Base-by-base conservation (phyloP, 2,329 filamentous ascomycete genomes). In the Rugonectria rugulosa region DNA sequence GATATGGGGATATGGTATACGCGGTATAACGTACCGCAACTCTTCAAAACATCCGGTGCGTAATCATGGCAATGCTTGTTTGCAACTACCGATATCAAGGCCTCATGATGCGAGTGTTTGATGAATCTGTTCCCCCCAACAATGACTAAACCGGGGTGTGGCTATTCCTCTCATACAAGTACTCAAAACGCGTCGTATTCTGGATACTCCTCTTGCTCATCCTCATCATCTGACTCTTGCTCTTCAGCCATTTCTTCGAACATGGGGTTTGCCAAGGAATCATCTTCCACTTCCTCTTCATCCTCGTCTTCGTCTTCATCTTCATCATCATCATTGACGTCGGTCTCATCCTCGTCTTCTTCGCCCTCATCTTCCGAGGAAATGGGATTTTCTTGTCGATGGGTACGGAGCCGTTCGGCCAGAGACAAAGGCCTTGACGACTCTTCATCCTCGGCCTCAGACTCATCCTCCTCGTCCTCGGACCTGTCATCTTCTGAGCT, bases 221-320 rank as follows among this genome's bases (percentile, higher is more conserved):
- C 51, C 1, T 69, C 65, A 2, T 59, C 65, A n/a, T 65, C 66
- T 7, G 65, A 67, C 2, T 70, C 69, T 2, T 68, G 67, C 26
- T 74, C 74, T 2, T 68, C 71, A 0, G 73, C 73, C 70, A 75
- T 72, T 15, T 61, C 60, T 38, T 68, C 63, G 6, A 75, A 56
- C 21, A 73, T 62, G 1, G 62, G 70, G 15, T 68, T 56, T 36
- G 59, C 60, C 23, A 57, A 64, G 1, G 19, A 17, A 36, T 63
- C 60, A 14, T 64, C 59, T 2, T 57, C 59, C 2, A 63, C 60
- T 2, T 38, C 44, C 0, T 60, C 60, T 2, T 62, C 59, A 2
- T 56, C 49, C 6, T 56, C 57, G 10, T 54, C 53, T 4, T 47
- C 50, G 45, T 50, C 60, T 6, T 41, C 46, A 0, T 59, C 60